Evolutionary conservation across 495 filamentous ascomycete genomes (phyloP), one percentile per base, ranked within the genome.

Genomic region (Penicillium coprophilum): DNA sequence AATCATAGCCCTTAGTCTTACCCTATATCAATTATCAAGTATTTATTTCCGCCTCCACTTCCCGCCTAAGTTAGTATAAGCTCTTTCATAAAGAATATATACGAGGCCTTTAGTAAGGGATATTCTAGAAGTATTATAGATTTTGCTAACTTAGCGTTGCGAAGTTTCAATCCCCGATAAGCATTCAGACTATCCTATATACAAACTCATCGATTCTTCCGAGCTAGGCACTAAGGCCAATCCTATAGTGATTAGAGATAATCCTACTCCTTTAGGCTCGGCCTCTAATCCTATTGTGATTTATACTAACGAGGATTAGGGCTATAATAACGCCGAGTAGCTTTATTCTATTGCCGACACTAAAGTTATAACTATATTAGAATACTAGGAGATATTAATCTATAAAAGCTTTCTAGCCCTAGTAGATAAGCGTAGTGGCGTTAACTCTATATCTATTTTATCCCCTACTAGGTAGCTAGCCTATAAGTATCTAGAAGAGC

Each of bases 1-100:
- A 6, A 46, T 51, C 24, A 23, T 0, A 46, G 40, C 19, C 27
- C 39, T 51, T 40, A 39, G 21, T 20, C 32, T 57, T 46, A 21
- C 30, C 39, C 47, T 21, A 46, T 3, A 57, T 51, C n/a, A 45
- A 34, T 36, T 28, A 44, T 20, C 45, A 36, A 40, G 30, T 17
- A 57, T 52, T 57, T 51, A 3, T 32, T 51, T 46, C 24, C 39
- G 36, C 39, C 53, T 49, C 53, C 50, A 2, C 28, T 46, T 46
- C 43, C 17, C 11, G 23, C 43, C 28, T 23, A 9, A 46, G 43
- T 46, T 2, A 46, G 23, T 28, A 46, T 46, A 4, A 46, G 43
- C 43, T 28, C 15, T 46, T 46, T 46, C 17, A 46, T 5, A 46
- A 46, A 46, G 5, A 46, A 46, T 28, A 5, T 5, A 4, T 13